Percentiles rank a stretch among this genome's conserved stretches.
phyloP scores from a whole-genome alignment of 108 stramenopile species.

The Chaetoceros muelleri region DNA sequence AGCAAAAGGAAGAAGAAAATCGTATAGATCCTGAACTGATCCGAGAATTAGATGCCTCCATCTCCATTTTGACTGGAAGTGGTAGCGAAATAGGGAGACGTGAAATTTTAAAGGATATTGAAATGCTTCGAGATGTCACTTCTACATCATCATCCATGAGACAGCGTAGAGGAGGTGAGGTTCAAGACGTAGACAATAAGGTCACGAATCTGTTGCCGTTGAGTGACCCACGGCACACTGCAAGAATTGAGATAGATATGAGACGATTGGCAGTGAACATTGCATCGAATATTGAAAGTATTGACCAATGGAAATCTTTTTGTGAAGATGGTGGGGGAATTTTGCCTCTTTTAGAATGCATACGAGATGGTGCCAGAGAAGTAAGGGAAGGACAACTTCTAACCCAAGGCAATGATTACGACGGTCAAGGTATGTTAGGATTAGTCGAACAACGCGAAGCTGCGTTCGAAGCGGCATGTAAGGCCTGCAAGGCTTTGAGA shows the following conservation, averaged over 20 bases:
- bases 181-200: neutral
- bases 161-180: too few species aligned
- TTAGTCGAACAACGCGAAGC: constrained; percentile 33
- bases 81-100: neutral
- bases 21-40: neutral
- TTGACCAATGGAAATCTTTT: constrained; percentile 50
- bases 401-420: neutral
- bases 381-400: constrained; percentile 7
- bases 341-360: constrained; percentile 56
- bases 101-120: neutral
- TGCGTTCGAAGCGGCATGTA: constrained; percentile 56
- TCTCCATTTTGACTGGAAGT: neutral
- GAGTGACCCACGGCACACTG: constrained; percentile 41
- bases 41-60: neutral
- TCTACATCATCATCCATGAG: neutral
- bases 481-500: constrained; percentile 56
- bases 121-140: neutral
- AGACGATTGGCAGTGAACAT: constrained; percentile 49
- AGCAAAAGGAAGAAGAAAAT: neutral
- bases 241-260: constrained; percentile 58
- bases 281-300: constrained; percentile 44
- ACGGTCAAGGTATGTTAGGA: constrained; percentile 22
- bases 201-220: constrained; percentile 9
- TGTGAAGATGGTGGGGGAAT: constrained; percentile 57
- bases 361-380: constrained; percentile 44